Percentiles rank a stretch among this genome's conserved stretches.
Conservation (phyloP, 2,329 filamentous ascomycete species). For the Alternaria triticimaculans region DNA sequence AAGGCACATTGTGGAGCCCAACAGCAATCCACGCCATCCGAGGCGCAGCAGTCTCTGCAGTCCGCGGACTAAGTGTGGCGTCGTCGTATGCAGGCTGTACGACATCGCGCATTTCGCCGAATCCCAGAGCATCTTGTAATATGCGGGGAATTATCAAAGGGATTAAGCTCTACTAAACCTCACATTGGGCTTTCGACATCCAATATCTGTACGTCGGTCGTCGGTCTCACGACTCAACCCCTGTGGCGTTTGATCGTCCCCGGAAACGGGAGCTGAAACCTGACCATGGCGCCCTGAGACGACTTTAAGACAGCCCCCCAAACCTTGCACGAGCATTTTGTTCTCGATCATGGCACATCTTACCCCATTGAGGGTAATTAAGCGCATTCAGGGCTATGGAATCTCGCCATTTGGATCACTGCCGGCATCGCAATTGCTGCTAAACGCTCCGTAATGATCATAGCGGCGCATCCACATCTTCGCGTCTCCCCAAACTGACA, state of each 20-base stretch:
- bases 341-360: conserved; percentile 21
- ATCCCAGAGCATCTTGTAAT: conserved; percentile 3
- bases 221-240: conserved; percentile 31
- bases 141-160: conserved; percentile 25
- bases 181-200: background rate
- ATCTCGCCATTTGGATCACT: conserved; percentile 25
- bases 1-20: conserved; percentile 9
- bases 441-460: conserved; percentile 36
- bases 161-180: conserved; percentile 4
- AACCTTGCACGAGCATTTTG: conserved; percentile 31
- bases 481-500: conserved; percentile 45
- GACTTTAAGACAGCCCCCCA: conserved; percentile 40
- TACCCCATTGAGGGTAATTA: conserved; percentile 30
- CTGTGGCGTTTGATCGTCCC: conserved; percentile 36
- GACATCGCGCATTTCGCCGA: conserved; percentile 7
- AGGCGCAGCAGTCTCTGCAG: conserved; percentile 23
- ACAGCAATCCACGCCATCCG: conserved; percentile 10
- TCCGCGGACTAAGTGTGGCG: conserved; percentile 20
- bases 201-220: conserved; percentile 22
- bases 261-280: conserved; percentile 46
- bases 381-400: conserved; percentile 11
- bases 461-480: conserved; percentile 24
- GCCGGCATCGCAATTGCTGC: conserved; percentile 16
- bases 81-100: conserved; percentile 12
- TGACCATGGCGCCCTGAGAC: conserved; percentile 42